phyloP scores from a whole-genome alignment of 208 protist species.

The Acanthamoeba comandoni region DNA sequence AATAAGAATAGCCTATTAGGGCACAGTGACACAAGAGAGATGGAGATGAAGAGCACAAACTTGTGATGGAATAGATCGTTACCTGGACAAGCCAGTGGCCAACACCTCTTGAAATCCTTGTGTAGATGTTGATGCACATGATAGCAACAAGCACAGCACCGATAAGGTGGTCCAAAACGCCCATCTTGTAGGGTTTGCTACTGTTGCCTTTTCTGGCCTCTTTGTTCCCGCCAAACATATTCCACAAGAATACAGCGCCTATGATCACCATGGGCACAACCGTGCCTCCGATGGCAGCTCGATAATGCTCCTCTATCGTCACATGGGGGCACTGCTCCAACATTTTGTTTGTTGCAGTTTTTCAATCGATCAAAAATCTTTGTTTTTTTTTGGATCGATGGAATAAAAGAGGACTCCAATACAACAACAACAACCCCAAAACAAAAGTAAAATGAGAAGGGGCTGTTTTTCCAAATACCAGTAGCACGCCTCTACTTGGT shows the following conservation, averaged over 20 bases:
- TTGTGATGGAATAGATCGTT: neutral
- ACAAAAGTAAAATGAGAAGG: too few species aligned
- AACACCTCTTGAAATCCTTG: neutral
- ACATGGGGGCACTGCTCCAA: slow-evolving; percentile 35
- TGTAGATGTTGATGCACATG: slow-evolving; percentile 54
- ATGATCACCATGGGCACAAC: slow-evolving; percentile 7
- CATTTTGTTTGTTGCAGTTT: too few species aligned
- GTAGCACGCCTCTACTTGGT: too few species aligned
- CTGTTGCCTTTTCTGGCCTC: neutral
- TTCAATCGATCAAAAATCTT: neutral
- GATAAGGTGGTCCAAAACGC: slow-evolving; percentile 33
- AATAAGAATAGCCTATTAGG: neutral
- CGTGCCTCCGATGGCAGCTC: slow-evolving; percentile 11
- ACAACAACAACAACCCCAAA: too few species aligned
- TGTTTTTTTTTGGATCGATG: too few species aligned
- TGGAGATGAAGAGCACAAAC: too few species aligned
- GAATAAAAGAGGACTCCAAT: too few species aligned
- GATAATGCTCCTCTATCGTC: neutral
- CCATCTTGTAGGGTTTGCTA: slow-evolving; percentile 32
- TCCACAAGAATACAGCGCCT: neutral
- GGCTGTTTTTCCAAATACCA: too few species aligned
- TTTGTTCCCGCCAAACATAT: neutral
- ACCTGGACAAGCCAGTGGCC: slow-evolving; percentile 61
- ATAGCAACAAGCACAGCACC: neutral
- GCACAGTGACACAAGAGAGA: too few species aligned